Evolutionary conservation across 176 grass and related monocot species (phyloP), one percentile per base, ranked within the genome.

Genomic region (Oryza meridionalis): DNA sequence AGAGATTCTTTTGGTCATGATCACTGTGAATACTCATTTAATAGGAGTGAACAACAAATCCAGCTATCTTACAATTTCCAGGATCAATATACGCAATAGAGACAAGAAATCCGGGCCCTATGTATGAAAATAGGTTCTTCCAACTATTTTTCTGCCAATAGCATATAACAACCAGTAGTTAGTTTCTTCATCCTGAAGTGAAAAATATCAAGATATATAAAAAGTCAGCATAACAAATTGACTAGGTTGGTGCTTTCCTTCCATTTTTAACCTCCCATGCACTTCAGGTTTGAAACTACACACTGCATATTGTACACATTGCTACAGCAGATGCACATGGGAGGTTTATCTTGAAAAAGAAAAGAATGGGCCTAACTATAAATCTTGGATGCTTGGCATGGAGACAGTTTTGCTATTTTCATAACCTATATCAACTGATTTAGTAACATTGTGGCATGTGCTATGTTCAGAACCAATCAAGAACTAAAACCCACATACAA

Each of bases 11-110:
- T 76, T 63, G 21, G 62, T 85, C 70, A 85, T 67, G 24, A 86
- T 68, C 50, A 64, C 5, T 55, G 40, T 33, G 43, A 35, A 77
- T 10, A 76, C 13, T 65, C 17, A 37, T 22, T 35, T 10, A 75
- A 82, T 82, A 4, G 9, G 7, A 81, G 61, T 50, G 21, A 62
- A 27, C 11, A 91, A 46, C 17, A 59, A 83, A 63, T 72, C 24
- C 5, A 15, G 70, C 14, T 75, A 12, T 79, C 88, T 98, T 92
- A 95, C 96, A 96, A 69, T 98, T 98, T 53, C 96, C 93, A 92
- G 93, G 96, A 92, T 98, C 96, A 45, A 98, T 96, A 81, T 98
- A 98, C 9, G 93, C 93, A 77, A 98, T 95, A 61, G 96, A 95
- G 64, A 98, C 93, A 40, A 95, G 96, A 81, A 98, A 98, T 83